A percentile compares a stretch with the other conserved stretches of the same genome.
Conservation (phyloP, 371 early-diverging fungal genomes). For the Mortierella sp. region DNA sequence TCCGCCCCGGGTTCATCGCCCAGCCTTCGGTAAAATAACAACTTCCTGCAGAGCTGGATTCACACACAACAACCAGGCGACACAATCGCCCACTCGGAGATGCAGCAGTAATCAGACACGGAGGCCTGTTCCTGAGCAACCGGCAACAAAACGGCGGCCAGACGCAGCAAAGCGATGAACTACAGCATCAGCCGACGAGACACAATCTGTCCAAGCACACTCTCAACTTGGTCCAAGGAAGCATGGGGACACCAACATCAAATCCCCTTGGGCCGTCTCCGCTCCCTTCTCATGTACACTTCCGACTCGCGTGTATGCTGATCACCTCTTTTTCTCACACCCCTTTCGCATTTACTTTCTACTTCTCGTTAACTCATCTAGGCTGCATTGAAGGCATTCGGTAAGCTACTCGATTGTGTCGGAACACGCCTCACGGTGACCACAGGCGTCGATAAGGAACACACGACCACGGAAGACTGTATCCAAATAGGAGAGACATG, state of each 20-base stretch:
- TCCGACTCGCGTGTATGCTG: background rate
- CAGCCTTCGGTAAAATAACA: slow-evolving; percentile 38
- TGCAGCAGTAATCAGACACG: too few species aligned
- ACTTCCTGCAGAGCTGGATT: background rate
- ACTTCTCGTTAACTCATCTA: background rate
- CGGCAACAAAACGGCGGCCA: too few species aligned
- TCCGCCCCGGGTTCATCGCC: slow-evolving; percentile 40
- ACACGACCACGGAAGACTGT: background rate
- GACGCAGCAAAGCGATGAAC: background rate
- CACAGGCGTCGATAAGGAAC: background rate
- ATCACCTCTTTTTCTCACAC: background rate
- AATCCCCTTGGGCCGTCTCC: too few species aligned
- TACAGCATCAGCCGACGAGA: background rate
- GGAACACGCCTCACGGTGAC: background rate
- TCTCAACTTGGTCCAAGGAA: background rate
- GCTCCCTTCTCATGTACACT: background rate
- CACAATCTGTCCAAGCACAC: too few species aligned
- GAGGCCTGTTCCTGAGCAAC: background rate
- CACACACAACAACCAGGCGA: background rate
- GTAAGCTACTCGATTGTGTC: slow-evolving; percentile 13
- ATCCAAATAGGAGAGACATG: background rate
- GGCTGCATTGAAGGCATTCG: slow-evolving; percentile 43
- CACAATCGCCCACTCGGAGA: background rate
- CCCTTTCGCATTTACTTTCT: background rate
- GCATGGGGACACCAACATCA: background rate